These are phyloP conservation scores for Chalciporus chontae DNA, from an alignment of 768 basidiomycete genomes.

Conservation along the genomic window DNA sequence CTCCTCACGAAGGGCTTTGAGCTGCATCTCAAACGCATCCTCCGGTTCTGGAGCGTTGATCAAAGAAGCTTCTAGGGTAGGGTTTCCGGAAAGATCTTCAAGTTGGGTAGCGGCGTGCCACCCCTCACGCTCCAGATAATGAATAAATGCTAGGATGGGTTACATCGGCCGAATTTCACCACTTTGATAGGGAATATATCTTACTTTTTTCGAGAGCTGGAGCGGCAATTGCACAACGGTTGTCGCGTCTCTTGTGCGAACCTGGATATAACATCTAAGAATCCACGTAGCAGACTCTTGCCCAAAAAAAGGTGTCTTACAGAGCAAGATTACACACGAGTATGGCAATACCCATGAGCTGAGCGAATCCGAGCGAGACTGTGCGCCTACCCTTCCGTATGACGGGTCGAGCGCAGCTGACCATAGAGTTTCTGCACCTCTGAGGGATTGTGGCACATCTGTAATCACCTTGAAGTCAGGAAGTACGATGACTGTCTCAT, in stretches of 20 bases:
- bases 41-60: slow-evolving; percentile 41
- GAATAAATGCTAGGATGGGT: slow-evolving; percentile 49
- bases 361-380: slow-evolving; percentile 44
- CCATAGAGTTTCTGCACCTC: slow-evolving; percentile 73
- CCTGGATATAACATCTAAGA: slow-evolving; percentile 43
- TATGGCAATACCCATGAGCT: slow-evolving; percentile 85
- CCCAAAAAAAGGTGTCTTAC: slow-evolving; percentile 43
- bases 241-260: slow-evolving; percentile 91
- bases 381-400: slow-evolving; percentile 45
- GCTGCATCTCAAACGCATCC: slow-evolving; percentile 44
- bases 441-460: slow-evolving; percentile 58
- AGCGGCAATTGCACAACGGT: slow-evolving; percentile 85
- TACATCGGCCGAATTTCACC: slow-evolving; percentile 4
- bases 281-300: not conserved
- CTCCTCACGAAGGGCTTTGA: slow-evolving; percentile 45
- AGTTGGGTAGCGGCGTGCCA: slow-evolving; percentile 78
- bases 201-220: slow-evolving; percentile 76
- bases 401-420: slow-evolving; percentile 57
- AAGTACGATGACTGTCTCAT: slow-evolving; percentile 82
- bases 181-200: slow-evolving; percentile 21
- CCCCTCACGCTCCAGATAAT: slow-evolving; percentile 58
- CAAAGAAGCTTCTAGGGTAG: slow-evolving; percentile 25
- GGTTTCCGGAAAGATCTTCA: slow-evolving; percentile 46
- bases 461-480: slow-evolving; percentile 88
- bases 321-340: slow-evolving; percentile 84